Evolutionary conservation across 2,329 filamentous ascomycete genomes (phyloP).

Genomic region (Grosmannia penicillata): DNA sequence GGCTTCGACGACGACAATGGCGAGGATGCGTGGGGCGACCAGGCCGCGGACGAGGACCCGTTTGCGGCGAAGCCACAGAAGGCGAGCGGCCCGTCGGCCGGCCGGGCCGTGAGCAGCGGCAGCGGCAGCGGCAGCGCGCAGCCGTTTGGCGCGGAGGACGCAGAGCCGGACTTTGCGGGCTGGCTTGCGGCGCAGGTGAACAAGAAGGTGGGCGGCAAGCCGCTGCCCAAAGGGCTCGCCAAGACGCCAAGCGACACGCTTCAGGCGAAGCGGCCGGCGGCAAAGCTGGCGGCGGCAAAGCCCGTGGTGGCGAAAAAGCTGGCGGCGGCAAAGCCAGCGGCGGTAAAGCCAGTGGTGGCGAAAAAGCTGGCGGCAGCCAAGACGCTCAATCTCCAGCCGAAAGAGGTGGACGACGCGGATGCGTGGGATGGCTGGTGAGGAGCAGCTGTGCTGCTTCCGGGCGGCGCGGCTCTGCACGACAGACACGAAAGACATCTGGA

Average conservation of each 20-base stretch:
- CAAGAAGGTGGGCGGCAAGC: slow-evolving; percentile 47
- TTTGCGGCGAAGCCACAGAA: slow-evolving; percentile 21
- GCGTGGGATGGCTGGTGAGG: slow-evolving; percentile 52
- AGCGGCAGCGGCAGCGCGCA: slow-evolving; percentile 18
- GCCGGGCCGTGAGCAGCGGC: slow-evolving; percentile 7
- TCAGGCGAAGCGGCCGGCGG: not conserved
- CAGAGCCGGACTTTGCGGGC: slow-evolving; percentile 88
- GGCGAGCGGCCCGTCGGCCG: slow-evolving; percentile 20
- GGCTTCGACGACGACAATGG: slow-evolving; percentile 22
- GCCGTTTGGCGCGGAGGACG: slow-evolving; percentile 59
- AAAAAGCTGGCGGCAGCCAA: slow-evolving; percentile 31
- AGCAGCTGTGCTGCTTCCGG: not conserved
- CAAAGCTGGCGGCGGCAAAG: slow-evolving; percentile 13
- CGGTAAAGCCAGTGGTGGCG: slow-evolving; percentile 29
- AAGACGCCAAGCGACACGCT: slow-evolving; percentile 27
- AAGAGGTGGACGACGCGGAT: slow-evolving; percentile 40
- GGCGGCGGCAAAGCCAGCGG: slow-evolving; percentile 32
- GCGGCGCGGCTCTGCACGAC: too few species aligned
- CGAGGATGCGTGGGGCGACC: slow-evolving; percentile 15
- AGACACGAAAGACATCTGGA: not conserved
- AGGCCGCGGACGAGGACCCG: slow-evolving; percentile 1
- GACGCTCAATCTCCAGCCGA: slow-evolving; percentile 56
- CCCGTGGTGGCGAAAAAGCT: slow-evolving; percentile 14
- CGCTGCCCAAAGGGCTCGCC: slow-evolving; percentile 68
- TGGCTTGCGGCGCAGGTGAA: slow-evolving; percentile 76